These are phyloP conservation scores for Mortierella sp. DNA, from an alignment of 371 early-diverging fungal genomes.

Conservation along the genomic window DNA sequence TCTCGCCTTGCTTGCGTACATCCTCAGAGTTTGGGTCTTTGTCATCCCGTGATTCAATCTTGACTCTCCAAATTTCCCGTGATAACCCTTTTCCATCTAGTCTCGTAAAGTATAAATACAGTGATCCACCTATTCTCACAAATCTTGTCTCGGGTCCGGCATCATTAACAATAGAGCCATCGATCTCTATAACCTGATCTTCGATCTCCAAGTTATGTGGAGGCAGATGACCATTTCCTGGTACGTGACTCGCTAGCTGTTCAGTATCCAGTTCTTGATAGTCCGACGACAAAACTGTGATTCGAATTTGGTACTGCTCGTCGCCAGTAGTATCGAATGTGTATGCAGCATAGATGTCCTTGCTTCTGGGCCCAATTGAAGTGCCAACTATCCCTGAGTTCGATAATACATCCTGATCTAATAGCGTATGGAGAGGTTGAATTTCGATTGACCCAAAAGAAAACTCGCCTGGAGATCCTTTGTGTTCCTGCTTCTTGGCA, in stretches of 20 bases:
- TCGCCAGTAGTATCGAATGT: conserved; percentile 58
- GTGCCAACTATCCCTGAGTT: not conserved
- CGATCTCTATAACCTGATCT: not conserved
- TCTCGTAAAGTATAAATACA: conserved; percentile 60
- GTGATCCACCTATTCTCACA: conserved; percentile 31
- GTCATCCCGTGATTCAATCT: conserved; percentile 17
- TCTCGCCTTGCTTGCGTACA: not conserved
- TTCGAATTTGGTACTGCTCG: conserved; percentile 57
- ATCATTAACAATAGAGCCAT: conserved; percentile 51
- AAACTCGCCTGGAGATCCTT: conserved; percentile 14
- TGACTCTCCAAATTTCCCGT: conserved; percentile 46
- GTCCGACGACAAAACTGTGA: conserved; percentile 18
- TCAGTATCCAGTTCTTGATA: not conserved
- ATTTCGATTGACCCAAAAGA: conserved; percentile 39
- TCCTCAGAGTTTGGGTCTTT: not conserved
- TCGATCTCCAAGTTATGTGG: not conserved
- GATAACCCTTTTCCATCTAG: conserved; percentile 62
- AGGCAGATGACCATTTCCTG: not conserved
- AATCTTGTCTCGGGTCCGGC: conserved; percentile 56
- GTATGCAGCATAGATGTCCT: conserved; percentile 50
- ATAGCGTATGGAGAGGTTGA: conserved; percentile 26
- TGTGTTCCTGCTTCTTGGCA: conserved; percentile 8
- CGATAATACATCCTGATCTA: not conserved
- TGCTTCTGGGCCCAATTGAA: not conserved
- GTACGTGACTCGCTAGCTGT: not conserved